Evolutionary conservation across 169 alveolate species (phyloP).

Genomic region (Blepharisma undulans): DNA sequence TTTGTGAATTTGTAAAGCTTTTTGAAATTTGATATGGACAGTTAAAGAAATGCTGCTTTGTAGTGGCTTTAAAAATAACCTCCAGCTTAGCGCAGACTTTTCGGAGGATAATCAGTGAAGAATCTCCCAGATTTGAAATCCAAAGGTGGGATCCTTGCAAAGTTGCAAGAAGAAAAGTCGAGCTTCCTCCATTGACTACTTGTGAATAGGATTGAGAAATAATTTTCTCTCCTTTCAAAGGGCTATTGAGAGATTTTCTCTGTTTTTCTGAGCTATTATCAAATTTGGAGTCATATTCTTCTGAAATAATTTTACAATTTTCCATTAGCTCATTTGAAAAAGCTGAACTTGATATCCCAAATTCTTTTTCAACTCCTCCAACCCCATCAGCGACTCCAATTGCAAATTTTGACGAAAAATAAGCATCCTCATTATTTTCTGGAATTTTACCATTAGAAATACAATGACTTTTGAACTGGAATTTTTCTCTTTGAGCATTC

Average conservation of each 20-base stretch:
- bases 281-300: background rate
- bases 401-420: background rate
- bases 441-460: background rate
- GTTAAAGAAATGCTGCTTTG: slow-evolving; percentile 46
- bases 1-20: slow-evolving; percentile 4
- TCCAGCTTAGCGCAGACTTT: background rate
- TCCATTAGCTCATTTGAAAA: slow-evolving; percentile 71
- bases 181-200: slow-evolving; percentile 33
- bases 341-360: slow-evolving; percentile 66
- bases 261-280: too few species aligned
- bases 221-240: background rate
- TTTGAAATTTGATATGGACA: slow-evolving; percentile 53
- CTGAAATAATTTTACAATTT: slow-evolving; percentile 35
- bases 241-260: background rate
- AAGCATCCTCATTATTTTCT: slow-evolving; percentile 31
- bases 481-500: background rate
- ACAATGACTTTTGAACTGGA: background rate
- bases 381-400: slow-evolving; percentile 33
- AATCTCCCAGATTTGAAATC: slow-evolving; percentile 29
- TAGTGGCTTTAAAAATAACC: slow-evolving; percentile 33
- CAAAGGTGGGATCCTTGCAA: background rate
- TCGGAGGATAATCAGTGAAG: background rate
- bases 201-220: slow-evolving; percentile 46
- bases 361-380: slow-evolving; percentile 35
- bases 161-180: slow-evolving; percentile 2